Evolutionary conservation across 2,329 filamentous ascomycete genomes (phyloP).

Genomic region (Penicillium sp.): DNA sequence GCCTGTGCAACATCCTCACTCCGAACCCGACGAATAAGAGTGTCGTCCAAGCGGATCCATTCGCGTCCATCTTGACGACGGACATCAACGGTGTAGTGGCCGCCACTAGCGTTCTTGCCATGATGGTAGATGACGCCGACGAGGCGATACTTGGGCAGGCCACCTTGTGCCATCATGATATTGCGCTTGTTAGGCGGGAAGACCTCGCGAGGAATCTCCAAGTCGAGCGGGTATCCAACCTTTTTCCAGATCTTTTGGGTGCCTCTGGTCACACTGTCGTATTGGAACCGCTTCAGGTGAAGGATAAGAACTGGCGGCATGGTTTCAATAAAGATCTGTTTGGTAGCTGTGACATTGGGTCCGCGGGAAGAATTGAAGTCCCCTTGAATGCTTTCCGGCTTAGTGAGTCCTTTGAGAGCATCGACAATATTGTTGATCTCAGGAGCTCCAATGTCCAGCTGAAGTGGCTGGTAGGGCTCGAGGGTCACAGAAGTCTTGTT

Average conservation of each 20-base stretch:
- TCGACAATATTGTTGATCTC: slow-evolving; percentile 86
- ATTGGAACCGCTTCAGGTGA: slow-evolving; percentile 94
- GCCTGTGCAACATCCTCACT: slow-evolving; percentile 82
- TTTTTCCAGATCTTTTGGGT: slow-evolving; percentile 99
- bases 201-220: slow-evolving; percentile 85
- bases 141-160: slow-evolving; percentile 72
- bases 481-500: slow-evolving; percentile 83
- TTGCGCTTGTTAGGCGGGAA: slow-evolving; percentile 68
- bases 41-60: slow-evolving; percentile 95
- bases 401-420: slow-evolving; percentile 74
- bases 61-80: slow-evolving; percentile 87
- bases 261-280: slow-evolving; percentile 69
- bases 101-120: slow-evolving; percentile 88
- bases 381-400: slow-evolving; percentile 73
- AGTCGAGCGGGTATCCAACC: slow-evolving; percentile 84
- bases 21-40: slow-evolving; percentile 71
- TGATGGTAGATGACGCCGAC: slow-evolving; percentile 94
- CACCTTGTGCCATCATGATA: slow-evolving; percentile 55
- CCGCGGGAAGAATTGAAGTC: slow-evolving; percentile 74
- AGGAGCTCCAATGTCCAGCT: slow-evolving; percentile 82
- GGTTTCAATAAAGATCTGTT: slow-evolving; percentile 89
- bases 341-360: slow-evolving; percentile 68
- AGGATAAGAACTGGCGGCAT: slow-evolving; percentile 85
- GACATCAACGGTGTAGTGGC: slow-evolving; percentile 96
- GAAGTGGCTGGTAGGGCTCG: slow-evolving; percentile 86